Evolutionary conservation across 2,329 filamentous ascomycete genomes (phyloP).

Genomic region (Scedosporium boydii): DNA sequence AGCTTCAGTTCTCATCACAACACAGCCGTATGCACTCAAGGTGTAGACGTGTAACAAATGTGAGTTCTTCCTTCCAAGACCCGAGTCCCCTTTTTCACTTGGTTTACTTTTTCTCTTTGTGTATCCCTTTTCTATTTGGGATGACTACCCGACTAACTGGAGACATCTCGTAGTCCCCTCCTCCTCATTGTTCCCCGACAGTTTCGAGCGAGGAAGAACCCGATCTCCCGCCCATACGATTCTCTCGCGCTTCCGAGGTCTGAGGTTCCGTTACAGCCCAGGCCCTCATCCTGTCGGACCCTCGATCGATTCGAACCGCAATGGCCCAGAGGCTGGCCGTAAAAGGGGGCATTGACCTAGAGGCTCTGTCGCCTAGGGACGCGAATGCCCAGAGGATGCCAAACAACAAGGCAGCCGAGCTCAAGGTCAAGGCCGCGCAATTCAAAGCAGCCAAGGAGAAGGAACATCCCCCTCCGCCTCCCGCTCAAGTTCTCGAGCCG

Average conservation of each 20-base stretch:
- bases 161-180: not conserved
- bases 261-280: not conserved
- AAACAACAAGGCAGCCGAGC: constrained; percentile 24
- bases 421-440: constrained; percentile 43
- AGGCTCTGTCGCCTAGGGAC: constrained; percentile 56
- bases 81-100: not conserved
- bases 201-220: not conserved
- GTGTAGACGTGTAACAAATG: not conserved
- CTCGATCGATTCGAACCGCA: not conserved
- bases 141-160: not conserved
- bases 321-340: constrained; percentile 41
- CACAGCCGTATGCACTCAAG: not conserved
- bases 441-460: constrained; percentile 52
- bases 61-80: not conserved
- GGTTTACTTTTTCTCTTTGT: not conserved
- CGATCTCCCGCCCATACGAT: not conserved
- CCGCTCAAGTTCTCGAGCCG: constrained; percentile 48
- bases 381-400: constrained; percentile 49
- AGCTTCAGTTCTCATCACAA: not conserved
- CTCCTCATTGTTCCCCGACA: not conserved
- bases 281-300: not conserved
- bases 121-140: not conserved
- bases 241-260: not conserved
- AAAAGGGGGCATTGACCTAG: constrained; percentile 45
- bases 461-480: constrained; percentile 57